Percentiles rank a stretch among this genome's conserved stretches.
Conservation (phyloP, 305 asterid species). For the Fraxinus nigra region DNA sequence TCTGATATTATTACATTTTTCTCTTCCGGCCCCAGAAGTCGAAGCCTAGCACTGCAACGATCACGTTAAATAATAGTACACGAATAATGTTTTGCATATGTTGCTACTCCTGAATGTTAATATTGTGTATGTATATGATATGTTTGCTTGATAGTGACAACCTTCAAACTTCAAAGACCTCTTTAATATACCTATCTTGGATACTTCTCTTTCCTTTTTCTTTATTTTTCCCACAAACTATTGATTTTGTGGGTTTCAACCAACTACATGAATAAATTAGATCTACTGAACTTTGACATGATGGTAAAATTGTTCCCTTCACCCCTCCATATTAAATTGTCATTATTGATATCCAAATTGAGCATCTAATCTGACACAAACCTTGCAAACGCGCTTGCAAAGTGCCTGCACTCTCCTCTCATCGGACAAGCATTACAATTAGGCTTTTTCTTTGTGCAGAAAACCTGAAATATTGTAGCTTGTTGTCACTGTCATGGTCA, state of each 20-base stretch:
- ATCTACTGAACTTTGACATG: background rate
- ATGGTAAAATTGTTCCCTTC: background rate
- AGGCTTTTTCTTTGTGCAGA: constrained; percentile 56
- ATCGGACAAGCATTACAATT: constrained; percentile 69
- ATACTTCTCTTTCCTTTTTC: background rate
- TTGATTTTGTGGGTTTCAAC: background rate
- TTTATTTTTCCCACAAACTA: background rate
- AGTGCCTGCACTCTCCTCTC: constrained; percentile 54
- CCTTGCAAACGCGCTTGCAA: constrained; percentile 61
- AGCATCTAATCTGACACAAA: constrained; percentile 21
- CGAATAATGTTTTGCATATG: background rate
- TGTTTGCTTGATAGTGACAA: background rate
- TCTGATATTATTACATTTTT: constrained; percentile 9
- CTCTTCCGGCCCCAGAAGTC: constrained; percentile 30
- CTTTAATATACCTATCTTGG: background rate
- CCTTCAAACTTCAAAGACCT: background rate
- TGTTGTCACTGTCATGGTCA: background rate
- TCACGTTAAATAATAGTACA: background rate
- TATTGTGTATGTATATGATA: background rate
- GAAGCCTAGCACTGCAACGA: constrained; percentile 35
- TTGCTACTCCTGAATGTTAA: background rate
- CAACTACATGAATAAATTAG: background rate
- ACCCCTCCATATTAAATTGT: background rate
- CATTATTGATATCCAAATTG: background rate
- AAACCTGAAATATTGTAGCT: constrained; percentile 33